Evolutionary conservation across 768 basidiomycete genomes (phyloP).

Genomic region (Dioszegia crocea): DNA sequence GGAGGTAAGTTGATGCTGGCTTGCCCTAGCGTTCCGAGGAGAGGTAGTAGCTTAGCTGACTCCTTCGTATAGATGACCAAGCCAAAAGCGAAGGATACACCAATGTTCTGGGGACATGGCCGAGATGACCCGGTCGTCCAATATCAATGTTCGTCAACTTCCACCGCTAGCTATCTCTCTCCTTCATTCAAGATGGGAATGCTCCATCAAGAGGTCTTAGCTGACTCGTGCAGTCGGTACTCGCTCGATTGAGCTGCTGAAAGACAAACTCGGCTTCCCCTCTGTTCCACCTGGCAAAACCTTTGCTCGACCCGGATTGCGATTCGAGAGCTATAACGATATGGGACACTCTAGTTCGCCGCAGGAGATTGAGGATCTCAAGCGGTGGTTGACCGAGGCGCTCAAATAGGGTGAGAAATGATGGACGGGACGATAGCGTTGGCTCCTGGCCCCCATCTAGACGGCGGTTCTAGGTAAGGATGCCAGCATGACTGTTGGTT

Average conservation of each 20-base stretch:
- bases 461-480: too few relatives aligned
- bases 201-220: not conserved
- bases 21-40: too few relatives aligned
- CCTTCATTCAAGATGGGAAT: not conserved
- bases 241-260: slow-evolving; percentile 59
- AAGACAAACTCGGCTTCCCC: slow-evolving; percentile 55
- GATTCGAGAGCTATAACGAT: slow-evolving; percentile 65
- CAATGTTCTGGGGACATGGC: slow-evolving; percentile 86
- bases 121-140: slow-evolving; percentile 69
- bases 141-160: slow-evolving; percentile 51
- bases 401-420: slow-evolving; percentile 13
- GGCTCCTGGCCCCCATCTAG: too few relatives aligned
- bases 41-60: not conserved
- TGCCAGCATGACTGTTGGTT: too few relatives aligned
- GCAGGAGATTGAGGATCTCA: slow-evolving; percentile 67
- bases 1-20: slow-evolving; percentile 51
- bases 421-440: not conserved
- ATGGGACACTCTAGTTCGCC: slow-evolving; percentile 64
- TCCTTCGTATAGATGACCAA: slow-evolving; percentile 58
- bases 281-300: slow-evolving; percentile 24
- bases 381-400: slow-evolving; percentile 62
- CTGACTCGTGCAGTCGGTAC: slow-evolving; percentile 49
- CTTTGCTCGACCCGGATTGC: slow-evolving; percentile 56
- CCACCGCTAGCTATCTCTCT: too few relatives aligned
- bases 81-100: slow-evolving; percentile 59